Evolutionary conservation across 345 rosid species (phyloP), one percentile per base, ranked within the genome.

Genomic region (Hirschfeldia incana): DNA sequence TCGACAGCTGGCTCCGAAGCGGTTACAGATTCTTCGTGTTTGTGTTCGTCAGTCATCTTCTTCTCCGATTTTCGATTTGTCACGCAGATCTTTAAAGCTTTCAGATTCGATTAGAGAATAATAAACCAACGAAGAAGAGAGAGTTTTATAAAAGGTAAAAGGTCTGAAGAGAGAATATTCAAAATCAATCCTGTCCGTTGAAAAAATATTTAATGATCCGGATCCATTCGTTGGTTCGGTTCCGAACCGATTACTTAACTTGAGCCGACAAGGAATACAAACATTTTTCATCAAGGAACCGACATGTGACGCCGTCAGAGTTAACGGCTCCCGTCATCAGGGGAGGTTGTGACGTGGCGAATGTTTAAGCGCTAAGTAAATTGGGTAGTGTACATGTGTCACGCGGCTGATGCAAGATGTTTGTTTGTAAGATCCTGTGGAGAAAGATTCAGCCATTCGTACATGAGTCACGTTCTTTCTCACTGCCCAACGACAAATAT

Each of bases 41-140:
- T 80, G 55, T 72, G 67, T 57, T 82, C 84, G 0, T 77, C 84
- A 46, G 81, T 58, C 84, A 77, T 39, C 46, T 77, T 21, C 3
- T 60, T 59, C 60, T 27, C 67, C 65, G 64, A 73, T 49, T 21
- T 21, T 79, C 68, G 34, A 60, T 42, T 53, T 37, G 21, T 64
- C 78, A n/a, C 65, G 3, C 64, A 70, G 76, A 69, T 72, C 80
- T 65, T 65, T 8, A 13, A 34, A 36, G 37, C 27, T 6, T 29
- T 55, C 53, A 9, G 68, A 42, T 74, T 60, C 68, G 30, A 76
- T 29, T 55, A 9, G 30, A 42, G 51, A 11, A 59, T 1, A 59
- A 21, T 21, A 1, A 57, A 60, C 26, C 60, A 70, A 69, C 13
- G 27, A 44, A 49, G 59, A 78, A 74, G 39, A 39, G 44, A 37